Base-by-base conservation (phyloP, 768 basidiomycete genomes). In the Suillus cothurnatus region DNA sequence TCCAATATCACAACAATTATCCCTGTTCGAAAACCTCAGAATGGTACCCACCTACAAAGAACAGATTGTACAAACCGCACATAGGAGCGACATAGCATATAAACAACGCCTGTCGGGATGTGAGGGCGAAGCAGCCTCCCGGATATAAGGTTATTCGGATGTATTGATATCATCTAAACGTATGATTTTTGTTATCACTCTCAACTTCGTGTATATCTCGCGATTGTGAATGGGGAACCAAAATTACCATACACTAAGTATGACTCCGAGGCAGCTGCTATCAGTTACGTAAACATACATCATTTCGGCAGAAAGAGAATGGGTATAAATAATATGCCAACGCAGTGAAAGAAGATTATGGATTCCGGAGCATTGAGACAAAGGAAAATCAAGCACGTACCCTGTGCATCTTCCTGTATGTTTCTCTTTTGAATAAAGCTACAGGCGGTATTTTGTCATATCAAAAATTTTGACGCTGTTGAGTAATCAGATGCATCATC, bases 381-480 rank as follows among this genome's bases (percentile, higher is more conserved):
- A 32, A 34, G 32, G 50, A 17, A n/a, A 63, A 31, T 45, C 57
- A 69, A 65, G 21, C 31, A 66, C 68, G 28, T 68, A 78, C 79
- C 79, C 70, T 80, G 82, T 66, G 76, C 83, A 26, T 50, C 23
- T 70, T 82, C 84, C 70, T 78, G 79, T 71, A 82, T 87, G 85
- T 76, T 76, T 85, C 75, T 77, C 81, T 68, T 71, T 74, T 62
- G 65, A 69, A 63, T 74, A 73, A 56, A 67, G 67, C 26, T 73
- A 70, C 50, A 78, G 23, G 36, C 76, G 50, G 81, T 80, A 64
- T 81, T 66, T 84, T 81, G 23, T 49, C 14, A 49, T 49, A 70
- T 94, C 92, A 66, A 94, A 76, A 93, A 82, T 73, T 94, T 93
- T 6, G 90, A 85, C 28, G 84, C 86, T 15, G 79, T 77, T 9